Conservation (phyloP, 148 eudicot species). For the Chenopodium album region DNA sequence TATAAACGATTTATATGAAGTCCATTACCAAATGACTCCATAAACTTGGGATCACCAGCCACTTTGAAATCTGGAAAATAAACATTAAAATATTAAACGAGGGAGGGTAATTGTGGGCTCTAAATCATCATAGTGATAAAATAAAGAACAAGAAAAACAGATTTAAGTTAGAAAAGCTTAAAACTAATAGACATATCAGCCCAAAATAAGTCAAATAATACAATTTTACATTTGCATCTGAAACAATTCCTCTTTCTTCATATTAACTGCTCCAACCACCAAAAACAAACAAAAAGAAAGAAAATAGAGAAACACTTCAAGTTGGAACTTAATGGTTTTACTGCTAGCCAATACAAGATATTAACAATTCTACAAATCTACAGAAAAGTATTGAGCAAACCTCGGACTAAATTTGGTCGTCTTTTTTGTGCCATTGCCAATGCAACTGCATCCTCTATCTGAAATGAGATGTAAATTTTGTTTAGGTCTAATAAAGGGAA, state of each 20-base stretch:
- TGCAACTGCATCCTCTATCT: conserved; percentile 97
- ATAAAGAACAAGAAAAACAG: not conserved
- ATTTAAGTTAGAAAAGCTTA: conserved; percentile 7
- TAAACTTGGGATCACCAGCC: conserved; percentile 60
- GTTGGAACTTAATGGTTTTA: not conserved
- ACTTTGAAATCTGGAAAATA: conserved; percentile 61
- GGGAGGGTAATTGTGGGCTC: conserved; percentile 3
- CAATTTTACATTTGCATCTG: not conserved
- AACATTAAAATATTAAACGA: conserved; percentile 18
- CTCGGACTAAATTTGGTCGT: conserved; percentile 67
- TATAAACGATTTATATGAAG: conserved; percentile 22
- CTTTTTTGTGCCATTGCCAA: conserved; percentile 71
- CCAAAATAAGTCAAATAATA: not conserved
- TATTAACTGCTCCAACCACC: not conserved
- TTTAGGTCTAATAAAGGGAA: not conserved
- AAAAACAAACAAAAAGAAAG: not conserved
- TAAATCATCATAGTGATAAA: not conserved
- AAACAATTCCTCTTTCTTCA: not conserved
- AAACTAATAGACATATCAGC: not conserved
- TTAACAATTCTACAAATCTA: not conserved
- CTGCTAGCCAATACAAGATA: not conserved
- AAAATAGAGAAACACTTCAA: not conserved
- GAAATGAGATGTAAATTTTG: conserved; percentile 11
- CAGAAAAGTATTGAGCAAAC: conserved; percentile 34
- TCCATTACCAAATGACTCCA: conserved; percentile 80